phyloP scores from a whole-genome alignment of 2,329 filamentous ascomycete genomes.

The Claviceps sorghi region DNA sequence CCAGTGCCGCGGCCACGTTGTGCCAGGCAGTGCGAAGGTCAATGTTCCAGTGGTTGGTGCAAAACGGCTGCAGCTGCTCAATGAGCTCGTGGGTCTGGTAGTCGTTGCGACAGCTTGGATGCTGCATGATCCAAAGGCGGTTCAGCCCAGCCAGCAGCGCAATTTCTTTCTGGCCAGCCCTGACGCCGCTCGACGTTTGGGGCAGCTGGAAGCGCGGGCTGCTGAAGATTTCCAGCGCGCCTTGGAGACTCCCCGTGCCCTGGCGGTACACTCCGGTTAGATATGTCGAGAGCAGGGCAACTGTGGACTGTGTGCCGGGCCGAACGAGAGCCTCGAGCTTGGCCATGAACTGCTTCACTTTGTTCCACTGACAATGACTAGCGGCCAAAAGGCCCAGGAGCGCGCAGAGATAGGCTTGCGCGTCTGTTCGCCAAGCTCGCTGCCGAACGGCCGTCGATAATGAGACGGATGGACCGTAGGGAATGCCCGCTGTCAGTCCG shows the following conservation, averaged over 20 bases:
- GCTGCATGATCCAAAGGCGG: conserved; percentile 57
- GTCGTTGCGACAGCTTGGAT: conserved; percentile 41
- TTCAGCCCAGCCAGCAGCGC: conserved; percentile 54
- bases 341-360: conserved; percentile 43
- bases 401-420: conserved; percentile 57
- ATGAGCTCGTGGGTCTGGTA: conserved; percentile 46
- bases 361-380: conserved; percentile 54
- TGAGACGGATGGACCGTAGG: conserved; percentile 31
- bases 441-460: conserved; percentile 43
- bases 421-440: conserved; percentile 48
- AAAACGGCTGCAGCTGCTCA: conserved; percentile 51
- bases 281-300: conserved; percentile 46
- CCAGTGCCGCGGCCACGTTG: conserved; percentile 55
- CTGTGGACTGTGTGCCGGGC: conserved; percentile 25
- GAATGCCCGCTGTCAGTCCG: conserved; percentile 18
- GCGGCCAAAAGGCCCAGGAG: conserved; percentile 56
- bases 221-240: conserved; percentile 53
- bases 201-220: conserved; percentile 39
- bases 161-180: conserved; percentile 46
- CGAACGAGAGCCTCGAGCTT: conserved; percentile 33
- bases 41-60: conserved; percentile 52
- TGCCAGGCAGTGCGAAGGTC: conserved; percentile 68
- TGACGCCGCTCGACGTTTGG: conserved; percentile 23
- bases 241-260: conserved; percentile 56
- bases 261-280: conserved; percentile 64